Evolutionary conservation across 495 filamentous ascomycete species (phyloP).

Genomic region (Talaromyces proteolyticus): DNA sequence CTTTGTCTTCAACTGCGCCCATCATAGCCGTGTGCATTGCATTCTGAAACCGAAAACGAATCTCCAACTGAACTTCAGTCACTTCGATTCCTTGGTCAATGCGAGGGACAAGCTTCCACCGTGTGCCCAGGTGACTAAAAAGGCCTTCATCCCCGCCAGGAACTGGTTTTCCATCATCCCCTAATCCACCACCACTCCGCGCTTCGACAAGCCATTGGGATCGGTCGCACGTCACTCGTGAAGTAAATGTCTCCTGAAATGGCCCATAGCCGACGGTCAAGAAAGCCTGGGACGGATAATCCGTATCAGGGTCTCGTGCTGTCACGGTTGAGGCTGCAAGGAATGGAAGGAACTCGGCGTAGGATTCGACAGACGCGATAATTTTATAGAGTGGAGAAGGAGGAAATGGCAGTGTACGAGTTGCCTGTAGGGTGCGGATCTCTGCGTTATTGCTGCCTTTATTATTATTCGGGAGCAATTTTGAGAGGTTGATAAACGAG

Average conservation of each 20-base stretch:
- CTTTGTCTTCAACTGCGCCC: slow-evolving; percentile 71
- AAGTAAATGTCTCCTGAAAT: slow-evolving; percentile 75
- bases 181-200: slow-evolving; percentile 53
- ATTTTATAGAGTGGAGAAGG: slow-evolving; percentile 65
- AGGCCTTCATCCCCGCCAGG: slow-evolving; percentile 46
- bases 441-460: slow-evolving; percentile 16
- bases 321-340: slow-evolving; percentile 69
- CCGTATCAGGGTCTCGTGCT: slow-evolving; percentile 38
- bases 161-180: slow-evolving; percentile 16
- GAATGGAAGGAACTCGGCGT: slow-evolving; percentile 82
- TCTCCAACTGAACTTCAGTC: slow-evolving; percentile 67
- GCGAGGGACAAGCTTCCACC: slow-evolving; percentile 62
- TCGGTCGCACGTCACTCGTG: slow-evolving; percentile 66
- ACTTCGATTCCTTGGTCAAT: slow-evolving; percentile 24
- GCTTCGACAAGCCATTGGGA: slow-evolving; percentile 63
- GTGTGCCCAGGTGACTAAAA: slow-evolving; percentile 70
- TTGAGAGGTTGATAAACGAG: slow-evolving; percentile 18
- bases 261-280: slow-evolving; percentile 80
- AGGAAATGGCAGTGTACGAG: slow-evolving; percentile 75
- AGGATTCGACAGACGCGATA: slow-evolving; percentile 78
- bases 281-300: slow-evolving; percentile 68
- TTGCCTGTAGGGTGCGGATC: slow-evolving; percentile 56
- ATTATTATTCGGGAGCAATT: slow-evolving; percentile 22
- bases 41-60: slow-evolving; percentile 80
- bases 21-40: slow-evolving; percentile 77